phyloP scores from a whole-genome alignment of 768 basidiomycete genomes.

The Pulveroboletus sp. region DNA sequence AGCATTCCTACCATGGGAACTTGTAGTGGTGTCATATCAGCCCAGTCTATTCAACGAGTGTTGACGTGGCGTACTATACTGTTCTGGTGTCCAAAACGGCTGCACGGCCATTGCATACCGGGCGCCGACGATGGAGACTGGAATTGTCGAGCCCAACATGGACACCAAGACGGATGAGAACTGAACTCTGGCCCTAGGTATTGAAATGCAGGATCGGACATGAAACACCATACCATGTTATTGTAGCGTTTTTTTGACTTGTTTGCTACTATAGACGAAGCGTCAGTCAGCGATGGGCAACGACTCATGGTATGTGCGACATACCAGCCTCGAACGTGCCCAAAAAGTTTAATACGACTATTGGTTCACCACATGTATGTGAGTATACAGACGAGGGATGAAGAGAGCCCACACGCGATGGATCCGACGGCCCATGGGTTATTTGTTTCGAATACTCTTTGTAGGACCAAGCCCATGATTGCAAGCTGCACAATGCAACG shows the following conservation, averaged over 20 bases:
- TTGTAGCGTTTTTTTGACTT: constrained; percentile 71
- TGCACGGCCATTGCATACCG: constrained; percentile 71
- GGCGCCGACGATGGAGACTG: constrained; percentile 73
- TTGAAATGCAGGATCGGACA: not conserved
- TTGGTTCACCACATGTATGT: not conserved
- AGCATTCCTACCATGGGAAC: constrained; percentile 88
- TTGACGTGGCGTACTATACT: constrained; percentile 56
- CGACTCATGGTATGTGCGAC: constrained; percentile 15
- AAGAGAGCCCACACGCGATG: constrained; percentile 58
- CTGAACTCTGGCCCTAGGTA: constrained; percentile 24
- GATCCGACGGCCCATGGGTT: constrained; percentile 72
- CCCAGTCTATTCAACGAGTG: not conserved
- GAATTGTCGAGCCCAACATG: constrained; percentile 75
- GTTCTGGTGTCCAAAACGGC: constrained; percentile 83
- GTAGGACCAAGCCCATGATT: constrained; percentile 66
- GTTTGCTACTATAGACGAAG: constrained; percentile 57
- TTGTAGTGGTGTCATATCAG: constrained; percentile 25
- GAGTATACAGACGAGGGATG: not conserved
- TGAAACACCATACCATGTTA: constrained; percentile 56
- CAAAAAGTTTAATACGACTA: constrained; percentile 69
- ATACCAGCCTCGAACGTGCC: constrained; percentile 76
- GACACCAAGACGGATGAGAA: constrained; percentile 64
- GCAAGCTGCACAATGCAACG: constrained; percentile 79
- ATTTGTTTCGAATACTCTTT: constrained; percentile 72
- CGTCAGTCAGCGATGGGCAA: not conserved